Evolutionary conservation across 73 alveolate genomes (phyloP).

Genomic region (Durusdinium trenchii): DNA sequence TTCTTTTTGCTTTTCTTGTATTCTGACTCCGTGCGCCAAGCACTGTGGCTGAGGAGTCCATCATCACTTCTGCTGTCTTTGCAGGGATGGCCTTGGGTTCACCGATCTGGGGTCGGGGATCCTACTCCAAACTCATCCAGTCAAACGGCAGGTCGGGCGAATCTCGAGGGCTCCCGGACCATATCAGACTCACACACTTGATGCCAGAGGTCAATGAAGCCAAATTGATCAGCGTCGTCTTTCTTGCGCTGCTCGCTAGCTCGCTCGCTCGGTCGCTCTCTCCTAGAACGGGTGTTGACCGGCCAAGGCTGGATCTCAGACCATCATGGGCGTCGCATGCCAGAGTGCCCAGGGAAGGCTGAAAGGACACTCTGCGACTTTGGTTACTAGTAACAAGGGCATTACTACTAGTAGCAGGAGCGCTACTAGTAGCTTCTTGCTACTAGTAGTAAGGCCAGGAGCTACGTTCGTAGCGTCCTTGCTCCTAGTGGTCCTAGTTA

Average conservation of each 20-base stretch:
- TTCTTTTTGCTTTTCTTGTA: not conserved
- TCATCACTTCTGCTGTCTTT: conserved; percentile 80
- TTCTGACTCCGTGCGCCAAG: not conserved
- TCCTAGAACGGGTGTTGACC: not conserved
- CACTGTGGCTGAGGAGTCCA: conserved; percentile 51
- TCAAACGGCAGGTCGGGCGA: too few relatives aligned
- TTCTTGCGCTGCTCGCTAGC: not conserved
- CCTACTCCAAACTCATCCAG: not conserved
- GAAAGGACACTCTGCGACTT: not conserved
- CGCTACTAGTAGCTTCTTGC: too few relatives aligned
- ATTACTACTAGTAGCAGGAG: too few relatives aligned
- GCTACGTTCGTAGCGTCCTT: too few relatives aligned
- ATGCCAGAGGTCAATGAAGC: too few relatives aligned
- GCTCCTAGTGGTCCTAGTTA: too few relatives aligned
- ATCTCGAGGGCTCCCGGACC: too few relatives aligned
- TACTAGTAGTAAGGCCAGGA: too few relatives aligned
- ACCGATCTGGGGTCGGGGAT: conserved; percentile 72
- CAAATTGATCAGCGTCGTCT: too few relatives aligned
- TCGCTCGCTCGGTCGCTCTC: not conserved
- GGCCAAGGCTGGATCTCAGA: conserved; percentile 52
- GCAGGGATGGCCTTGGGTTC: conserved; percentile 88
- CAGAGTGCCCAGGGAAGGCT: not conserved
- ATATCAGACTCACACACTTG: too few relatives aligned
- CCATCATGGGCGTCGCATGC: conserved; percentile 32
- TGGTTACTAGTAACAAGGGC: too few relatives aligned